Conservation (phyloP, 768 basidiomycete genomes). For the Suillus sp. region DNA sequence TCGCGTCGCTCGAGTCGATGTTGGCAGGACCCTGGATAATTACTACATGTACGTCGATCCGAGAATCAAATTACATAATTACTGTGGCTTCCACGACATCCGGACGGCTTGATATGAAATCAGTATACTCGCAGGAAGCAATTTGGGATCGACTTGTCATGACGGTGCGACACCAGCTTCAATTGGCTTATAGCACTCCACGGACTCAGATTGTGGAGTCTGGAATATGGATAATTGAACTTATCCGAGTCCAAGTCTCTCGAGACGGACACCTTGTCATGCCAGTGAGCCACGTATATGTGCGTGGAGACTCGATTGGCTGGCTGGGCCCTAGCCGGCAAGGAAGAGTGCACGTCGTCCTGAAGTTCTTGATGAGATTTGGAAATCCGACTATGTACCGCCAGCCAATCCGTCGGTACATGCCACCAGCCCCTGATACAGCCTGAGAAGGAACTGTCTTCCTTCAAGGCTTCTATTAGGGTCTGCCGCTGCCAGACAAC, state of each 20-base stretch:
- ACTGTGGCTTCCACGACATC: conserved; percentile 2
- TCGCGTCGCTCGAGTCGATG: neutral
- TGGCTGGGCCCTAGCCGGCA: no score
- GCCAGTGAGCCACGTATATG: neutral
- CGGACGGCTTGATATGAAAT: conserved; percentile 3
- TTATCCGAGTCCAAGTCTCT: no score
- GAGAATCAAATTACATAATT: neutral
- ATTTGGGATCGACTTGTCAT: neutral
- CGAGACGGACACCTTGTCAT: neutral
- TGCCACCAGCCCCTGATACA: neutral
- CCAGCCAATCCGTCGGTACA: neutral
- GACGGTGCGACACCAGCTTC: neutral
- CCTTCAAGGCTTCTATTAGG: neutral
- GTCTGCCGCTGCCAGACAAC: neutral
- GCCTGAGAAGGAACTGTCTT: neutral
- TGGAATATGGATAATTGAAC: neutral
- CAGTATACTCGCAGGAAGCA: neutral
- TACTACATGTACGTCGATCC: neutral
- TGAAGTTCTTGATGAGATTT: neutral
- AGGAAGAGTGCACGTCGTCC: no score
- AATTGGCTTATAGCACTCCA: neutral
- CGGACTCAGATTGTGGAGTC: neutral
- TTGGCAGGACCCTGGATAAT: neutral
- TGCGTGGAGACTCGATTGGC: neutral
- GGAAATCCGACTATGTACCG: neutral